Evolutionary conservation across 306 rosid genomes (phyloP), one percentile per base, ranked within the genome.

Genomic region (Potentilla sterilis): DNA sequence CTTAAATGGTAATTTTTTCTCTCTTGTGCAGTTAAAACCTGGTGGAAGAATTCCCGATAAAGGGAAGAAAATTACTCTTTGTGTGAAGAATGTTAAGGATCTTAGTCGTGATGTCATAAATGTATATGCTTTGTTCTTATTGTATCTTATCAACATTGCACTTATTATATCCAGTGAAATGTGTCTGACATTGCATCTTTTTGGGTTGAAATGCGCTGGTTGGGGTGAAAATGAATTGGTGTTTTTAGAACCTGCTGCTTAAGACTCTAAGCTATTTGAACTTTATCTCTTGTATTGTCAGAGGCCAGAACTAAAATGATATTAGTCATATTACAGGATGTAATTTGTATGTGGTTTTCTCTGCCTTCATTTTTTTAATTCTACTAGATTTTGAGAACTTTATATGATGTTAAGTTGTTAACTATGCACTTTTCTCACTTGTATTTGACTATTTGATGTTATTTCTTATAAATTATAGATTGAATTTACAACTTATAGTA

Each of bases 101-200:
- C 86, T 95, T 59, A 86, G 95, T 77, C 98, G 97, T 55, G 98
- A 95, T 82, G 88, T 95, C 76, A 95, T 95, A 83, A 95, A 95
- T 97, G 98, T 95, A 35, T 70, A 89, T 79, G 19, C 69, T 28
- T 38, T 49, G 48, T 61, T 35, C 59, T 41, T 21, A 18, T 63
- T 12, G 28, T 51, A 52, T 65, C 48, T 61, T 32, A 0, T 40
- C 52, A 40, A 42, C 10, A 54, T 54, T 43, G n/a, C 14, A 57
- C 12, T 22, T 57, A 28, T 59, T 41, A 54, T 19, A 32, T 16
- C 18, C 19, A 43, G 44, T 41, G 15, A n/a, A 14, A 10, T 52
- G 21, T 38, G 6, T 18, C 57, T 2, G 14, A 51, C 64, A 32
- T 49, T 72, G 67, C 11, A 32, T 40, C 10, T 57, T 16, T 46